Conservation (phyloP, 176 grass and related monocot genomes). For the Zoysia pacifica region DNA sequence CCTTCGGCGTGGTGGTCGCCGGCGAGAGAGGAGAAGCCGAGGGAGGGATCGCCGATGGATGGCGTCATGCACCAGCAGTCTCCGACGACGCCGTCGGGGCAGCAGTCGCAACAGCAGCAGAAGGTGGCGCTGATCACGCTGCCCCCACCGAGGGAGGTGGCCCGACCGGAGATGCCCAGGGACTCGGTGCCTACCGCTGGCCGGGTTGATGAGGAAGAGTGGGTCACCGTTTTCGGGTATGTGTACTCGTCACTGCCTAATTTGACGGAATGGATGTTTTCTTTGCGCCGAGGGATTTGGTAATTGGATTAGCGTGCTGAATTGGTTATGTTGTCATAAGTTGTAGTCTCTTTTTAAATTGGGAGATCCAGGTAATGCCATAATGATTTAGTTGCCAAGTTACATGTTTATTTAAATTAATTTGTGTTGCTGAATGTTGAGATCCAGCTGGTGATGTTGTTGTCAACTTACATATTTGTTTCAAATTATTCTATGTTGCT, state of each 20-base stretch:
- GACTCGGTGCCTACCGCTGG: conserved; percentile 46
- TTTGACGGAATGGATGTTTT: background rate
- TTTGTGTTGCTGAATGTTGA: background rate
- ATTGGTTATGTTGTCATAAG: background rate
- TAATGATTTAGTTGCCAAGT: too few relatives aligned
- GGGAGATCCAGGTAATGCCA: too few relatives aligned
- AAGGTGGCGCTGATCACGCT: conserved; percentile 65
- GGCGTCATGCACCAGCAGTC: conserved; percentile 57
- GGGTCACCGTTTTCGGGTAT: conserved; percentile 88
- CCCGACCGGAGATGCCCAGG: conserved; percentile 63
- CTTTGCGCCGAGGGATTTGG: background rate
- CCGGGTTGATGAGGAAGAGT: conserved; percentile 76
- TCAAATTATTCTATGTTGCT: background rate
- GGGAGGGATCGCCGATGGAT: conserved; percentile 62
- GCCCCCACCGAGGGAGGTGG: conserved; percentile 73
- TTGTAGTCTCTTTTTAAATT: background rate
- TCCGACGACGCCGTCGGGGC: conserved; percentile 33
- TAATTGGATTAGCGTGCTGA: background rate
- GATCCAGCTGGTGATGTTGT: background rate
- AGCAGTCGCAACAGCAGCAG: conserved; percentile 46
- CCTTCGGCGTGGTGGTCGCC: conserved; percentile 54
- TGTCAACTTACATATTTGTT: background rate
- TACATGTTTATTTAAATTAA: too few relatives aligned
- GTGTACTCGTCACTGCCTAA: conserved; percentile 7
- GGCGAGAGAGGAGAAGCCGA: conserved; percentile 42